phyloP scores from a whole-genome alignment of 768 basidiomycete species.

The Sporobolomyces roseus region DNA sequence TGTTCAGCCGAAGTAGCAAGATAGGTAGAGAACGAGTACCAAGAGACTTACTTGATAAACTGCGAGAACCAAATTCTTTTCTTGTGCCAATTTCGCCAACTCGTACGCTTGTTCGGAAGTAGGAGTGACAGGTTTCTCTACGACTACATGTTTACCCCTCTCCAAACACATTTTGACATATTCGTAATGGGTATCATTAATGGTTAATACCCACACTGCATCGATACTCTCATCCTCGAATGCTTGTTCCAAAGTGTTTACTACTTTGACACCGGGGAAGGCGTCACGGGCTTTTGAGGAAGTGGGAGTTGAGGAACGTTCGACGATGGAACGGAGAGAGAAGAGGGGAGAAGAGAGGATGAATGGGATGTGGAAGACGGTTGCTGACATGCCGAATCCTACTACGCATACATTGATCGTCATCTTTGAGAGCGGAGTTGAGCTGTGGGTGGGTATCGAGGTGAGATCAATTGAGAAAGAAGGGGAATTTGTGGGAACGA shows the following conservation, averaged over 20 bases:
- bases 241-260: constrained; percentile 61
- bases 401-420: constrained; percentile 29
- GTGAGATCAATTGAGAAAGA: background rate
- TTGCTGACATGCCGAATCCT: constrained; percentile 39
- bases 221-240: constrained; percentile 64
- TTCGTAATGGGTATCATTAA: constrained; percentile 68
- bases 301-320: constrained; percentile 56
- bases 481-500: background rate
- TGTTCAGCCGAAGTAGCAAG: background rate
- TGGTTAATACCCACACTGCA: constrained; percentile 59
- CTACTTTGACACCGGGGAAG: constrained; percentile 58
- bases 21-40: background rate
- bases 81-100: constrained; percentile 59
- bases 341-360: constrained; percentile 66
- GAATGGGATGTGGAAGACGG: constrained; percentile 75
- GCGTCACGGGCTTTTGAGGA: constrained; percentile 65
- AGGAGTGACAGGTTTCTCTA: constrained; percentile 73
- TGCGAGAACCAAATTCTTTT: constrained; percentile 61
- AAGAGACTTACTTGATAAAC: constrained; percentile 27
- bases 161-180: constrained; percentile 58
- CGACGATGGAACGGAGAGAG: constrained; percentile 67
- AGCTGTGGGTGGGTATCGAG: too few species aligned
- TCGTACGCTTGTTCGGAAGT: constrained; percentile 60
- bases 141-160: constrained; percentile 55
- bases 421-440: background rate